These are phyloP conservation scores for Fusarium annulatum DNA, from an alignment of 2,329 filamentous ascomycete genomes.

Conservation along the genomic window DNA sequence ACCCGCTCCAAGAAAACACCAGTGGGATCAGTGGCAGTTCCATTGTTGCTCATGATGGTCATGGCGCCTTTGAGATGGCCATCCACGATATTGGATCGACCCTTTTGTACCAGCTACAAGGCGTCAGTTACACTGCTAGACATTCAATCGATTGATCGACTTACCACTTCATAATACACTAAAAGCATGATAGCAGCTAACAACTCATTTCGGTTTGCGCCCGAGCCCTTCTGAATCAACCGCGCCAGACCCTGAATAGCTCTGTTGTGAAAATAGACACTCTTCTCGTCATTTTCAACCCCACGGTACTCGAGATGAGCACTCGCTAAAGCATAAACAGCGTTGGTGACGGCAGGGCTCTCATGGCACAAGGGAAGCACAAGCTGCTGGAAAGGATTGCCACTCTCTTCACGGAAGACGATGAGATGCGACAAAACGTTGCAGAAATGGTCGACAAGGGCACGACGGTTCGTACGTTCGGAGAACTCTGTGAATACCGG, in stretches of 20 bases:
- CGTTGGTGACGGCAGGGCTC: constrained; percentile 76
- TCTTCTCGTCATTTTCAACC: constrained; percentile 64
- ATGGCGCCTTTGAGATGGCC: constrained; percentile 71
- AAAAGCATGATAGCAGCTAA: constrained; percentile 70
- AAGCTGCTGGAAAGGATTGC: constrained; percentile 72
- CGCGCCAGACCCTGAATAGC: constrained; percentile 68
- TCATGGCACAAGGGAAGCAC: constrained; percentile 68
- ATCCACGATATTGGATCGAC: constrained; percentile 68
- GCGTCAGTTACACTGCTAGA: constrained; percentile 12
- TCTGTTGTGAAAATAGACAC: constrained; percentile 68
- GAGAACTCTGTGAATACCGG: constrained; percentile 69
- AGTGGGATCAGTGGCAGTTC: constrained; percentile 60
- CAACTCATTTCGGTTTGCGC: constrained; percentile 66
- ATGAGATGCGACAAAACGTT: constrained; percentile 73
- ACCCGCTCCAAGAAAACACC: constrained; percentile 70
- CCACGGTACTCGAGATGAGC: constrained; percentile 82
- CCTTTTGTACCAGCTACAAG: constrained; percentile 67
- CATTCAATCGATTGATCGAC: constrained; percentile 39
- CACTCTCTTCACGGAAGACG: constrained; percentile 70
- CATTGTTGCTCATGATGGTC: constrained; percentile 66
- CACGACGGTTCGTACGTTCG: constrained; percentile 63
- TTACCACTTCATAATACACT: constrained; percentile 72
- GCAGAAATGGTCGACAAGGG: constrained; percentile 71
- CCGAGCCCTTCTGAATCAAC: constrained; percentile 64
- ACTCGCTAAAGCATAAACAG: constrained; percentile 84